phyloP scores from a whole-genome alignment of 768 basidiomycete species.

The Erythrobasidium yunnanense region DNA sequence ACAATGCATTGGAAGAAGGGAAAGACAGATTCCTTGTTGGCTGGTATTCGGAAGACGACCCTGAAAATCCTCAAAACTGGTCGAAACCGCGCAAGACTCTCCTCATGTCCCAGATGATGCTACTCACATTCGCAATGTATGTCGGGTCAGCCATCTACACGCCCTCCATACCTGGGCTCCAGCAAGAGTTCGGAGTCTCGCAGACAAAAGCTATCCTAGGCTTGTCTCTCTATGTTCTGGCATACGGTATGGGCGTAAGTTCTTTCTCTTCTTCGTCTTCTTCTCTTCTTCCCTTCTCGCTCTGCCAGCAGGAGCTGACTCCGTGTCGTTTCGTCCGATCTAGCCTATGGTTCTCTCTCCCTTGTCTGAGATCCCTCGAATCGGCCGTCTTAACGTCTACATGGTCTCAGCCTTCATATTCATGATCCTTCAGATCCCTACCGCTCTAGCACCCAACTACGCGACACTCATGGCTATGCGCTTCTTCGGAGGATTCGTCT shows the following conservation, averaged over 20 bases:
- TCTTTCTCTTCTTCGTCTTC: not conserved
- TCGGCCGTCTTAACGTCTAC: slow-evolving; percentile 42
- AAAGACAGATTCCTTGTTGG: slow-evolving; percentile 29
- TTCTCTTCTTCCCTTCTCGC: not conserved
- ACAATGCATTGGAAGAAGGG: not conserved
- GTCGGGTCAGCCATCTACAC: slow-evolving; percentile 25
- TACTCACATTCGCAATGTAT: slow-evolving; percentile 32
- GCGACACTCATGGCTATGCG: slow-evolving; percentile 40
- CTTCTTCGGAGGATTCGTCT: slow-evolving; percentile 42
- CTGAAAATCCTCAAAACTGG: slow-evolving; percentile 35
- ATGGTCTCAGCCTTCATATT: slow-evolving; percentile 40
- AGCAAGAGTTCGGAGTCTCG: slow-evolving; percentile 28
- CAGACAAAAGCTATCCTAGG: slow-evolving; percentile 37
- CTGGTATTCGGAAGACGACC: slow-evolving; percentile 32
- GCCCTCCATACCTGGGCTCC: slow-evolving; percentile 28
- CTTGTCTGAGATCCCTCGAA: slow-evolving; percentile 39
- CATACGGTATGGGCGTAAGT: slow-evolving; percentile 40
- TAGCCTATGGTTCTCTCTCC: slow-evolving; percentile 29
- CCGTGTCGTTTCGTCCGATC: not conserved
- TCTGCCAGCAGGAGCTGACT: not conserved
- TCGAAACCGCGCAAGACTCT: slow-evolving; percentile 22
- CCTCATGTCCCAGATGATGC: slow-evolving; percentile 28
- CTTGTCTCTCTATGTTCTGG: slow-evolving; percentile 42
- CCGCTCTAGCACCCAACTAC: slow-evolving; percentile 38
- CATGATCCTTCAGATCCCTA: slow-evolving; percentile 40